Evolutionary conservation across 495 filamentous ascomycete species (phyloP).

Genomic region (Penicillium ochrochloron): DNA sequence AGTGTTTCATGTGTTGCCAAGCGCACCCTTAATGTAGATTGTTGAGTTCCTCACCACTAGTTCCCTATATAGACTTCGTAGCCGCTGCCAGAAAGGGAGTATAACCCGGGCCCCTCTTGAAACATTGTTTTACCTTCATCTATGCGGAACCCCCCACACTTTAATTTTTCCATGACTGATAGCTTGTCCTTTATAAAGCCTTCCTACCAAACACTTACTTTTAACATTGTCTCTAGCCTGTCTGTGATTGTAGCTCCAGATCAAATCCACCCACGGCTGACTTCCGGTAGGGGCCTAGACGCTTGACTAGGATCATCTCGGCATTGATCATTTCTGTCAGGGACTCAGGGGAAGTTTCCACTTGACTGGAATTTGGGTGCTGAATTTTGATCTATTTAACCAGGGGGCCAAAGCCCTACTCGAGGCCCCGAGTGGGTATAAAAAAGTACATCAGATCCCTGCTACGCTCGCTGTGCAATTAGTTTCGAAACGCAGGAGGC

Average conservation of each 20-base stretch:
- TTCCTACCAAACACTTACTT: neutral
- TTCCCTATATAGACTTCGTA: constrained; percentile 3
- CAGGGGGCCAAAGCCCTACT: neutral
- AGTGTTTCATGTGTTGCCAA: constrained; percentile 19
- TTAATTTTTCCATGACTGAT: constrained; percentile 1
- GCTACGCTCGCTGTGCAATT: too few relatives aligned
- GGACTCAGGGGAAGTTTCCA: neutral
- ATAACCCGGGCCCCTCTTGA: constrained; percentile 14
- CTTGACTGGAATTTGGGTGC: neutral
- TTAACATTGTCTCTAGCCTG: neutral
- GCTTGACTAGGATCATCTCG: neutral
- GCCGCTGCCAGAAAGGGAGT: constrained; percentile 13
- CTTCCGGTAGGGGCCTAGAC: neutral
- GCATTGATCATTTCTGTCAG: neutral
- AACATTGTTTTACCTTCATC: constrained; percentile 20
- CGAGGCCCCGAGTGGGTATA: too few relatives aligned
- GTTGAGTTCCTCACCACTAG: constrained; percentile 1
- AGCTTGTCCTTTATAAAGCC: neutral
- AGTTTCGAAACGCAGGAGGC: too few relatives aligned
- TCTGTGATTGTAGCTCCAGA: neutral
- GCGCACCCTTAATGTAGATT: constrained; percentile 20
- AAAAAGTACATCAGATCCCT: too few relatives aligned
- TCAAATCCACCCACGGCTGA: neutral
- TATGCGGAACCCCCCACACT: constrained; percentile 6
- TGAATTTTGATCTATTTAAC: neutral